phyloP scores from a whole-genome alignment of 139 green algal species.

The Coelastrella sp. region DNA sequence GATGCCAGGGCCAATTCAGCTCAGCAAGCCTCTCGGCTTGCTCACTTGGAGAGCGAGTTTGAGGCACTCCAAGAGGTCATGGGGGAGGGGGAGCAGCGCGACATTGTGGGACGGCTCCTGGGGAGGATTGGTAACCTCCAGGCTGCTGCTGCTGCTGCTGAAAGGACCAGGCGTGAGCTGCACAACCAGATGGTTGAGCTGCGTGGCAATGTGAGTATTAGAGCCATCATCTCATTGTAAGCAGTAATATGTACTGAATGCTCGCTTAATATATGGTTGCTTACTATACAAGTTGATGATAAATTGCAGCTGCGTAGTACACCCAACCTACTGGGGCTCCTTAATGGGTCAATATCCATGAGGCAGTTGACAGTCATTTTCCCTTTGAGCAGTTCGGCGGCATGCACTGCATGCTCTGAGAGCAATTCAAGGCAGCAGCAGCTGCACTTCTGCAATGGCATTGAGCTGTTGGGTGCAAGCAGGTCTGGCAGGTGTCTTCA shows the following conservation, averaged over 20 bases:
- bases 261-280: too few relatives aligned
- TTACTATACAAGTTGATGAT: neutral
- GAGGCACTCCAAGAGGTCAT: constrained; percentile 79
- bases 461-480: too few relatives aligned
- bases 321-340: neutral
- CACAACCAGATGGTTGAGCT: constrained; percentile 93
- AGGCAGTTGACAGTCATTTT: too few relatives aligned
- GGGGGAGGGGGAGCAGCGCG: constrained; percentile 69
- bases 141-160: constrained; percentile 66
- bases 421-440: too few relatives aligned
- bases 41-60: constrained; percentile 78
- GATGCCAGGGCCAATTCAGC: constrained; percentile 32
- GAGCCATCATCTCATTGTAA: neutral
- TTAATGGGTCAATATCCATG: too few relatives aligned
- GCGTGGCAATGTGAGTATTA: constrained; percentile 80
- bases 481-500: too few relatives aligned
- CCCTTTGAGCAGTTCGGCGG: too few relatives aligned
- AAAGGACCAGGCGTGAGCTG: constrained; percentile 71
- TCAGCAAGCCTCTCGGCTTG: constrained; percentile 57
- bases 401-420: too few relatives aligned
- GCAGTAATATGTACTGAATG: neutral
- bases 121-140: constrained; percentile 73
- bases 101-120: constrained; percentile 82
- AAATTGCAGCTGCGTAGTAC: neutral
- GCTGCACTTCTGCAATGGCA: too few relatives aligned